Evolutionary conservation across 129 eudicot genomes (phyloP).

Genomic region (Scalesia atractyloides): DNA sequence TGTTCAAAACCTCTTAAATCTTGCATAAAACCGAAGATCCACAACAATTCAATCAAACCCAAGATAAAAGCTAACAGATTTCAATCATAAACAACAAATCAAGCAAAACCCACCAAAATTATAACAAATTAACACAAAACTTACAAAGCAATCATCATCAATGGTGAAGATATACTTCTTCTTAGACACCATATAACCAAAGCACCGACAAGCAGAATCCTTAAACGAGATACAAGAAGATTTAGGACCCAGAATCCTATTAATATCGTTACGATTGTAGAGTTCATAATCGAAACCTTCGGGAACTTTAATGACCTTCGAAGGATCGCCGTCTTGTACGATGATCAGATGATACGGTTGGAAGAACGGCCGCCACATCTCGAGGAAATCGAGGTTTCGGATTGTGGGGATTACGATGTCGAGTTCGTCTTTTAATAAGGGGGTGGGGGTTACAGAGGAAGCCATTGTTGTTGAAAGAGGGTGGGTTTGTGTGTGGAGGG

Average conservation of each 20-base stretch:
- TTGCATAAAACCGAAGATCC: slow-evolving; percentile 4
- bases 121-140: not conserved
- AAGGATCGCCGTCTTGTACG: slow-evolving; percentile 55
- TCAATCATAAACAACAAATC: not conserved
- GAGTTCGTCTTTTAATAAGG: not conserved
- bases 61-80: not conserved
- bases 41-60: not conserved
- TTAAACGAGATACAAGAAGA: slow-evolving; percentile 7
- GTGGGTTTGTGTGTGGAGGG: not conserved
- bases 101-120: not conserved
- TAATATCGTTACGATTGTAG: slow-evolving; percentile 56
- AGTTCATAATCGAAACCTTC: slow-evolving; percentile 60
- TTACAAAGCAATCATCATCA: slow-evolving; percentile 15
- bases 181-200: slow-evolving; percentile 2
- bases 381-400: slow-evolving; percentile 19
- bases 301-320: slow-evolving; percentile 42
- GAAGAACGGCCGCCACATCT: slow-evolving; percentile 56
- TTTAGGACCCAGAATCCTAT: slow-evolving; percentile 52
- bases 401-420: slow-evolving; percentile 7
- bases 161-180: slow-evolving; percentile 8
- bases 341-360: slow-evolving; percentile 50
- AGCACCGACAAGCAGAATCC: slow-evolving; percentile 10
- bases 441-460: not conserved
- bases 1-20: not conserved
- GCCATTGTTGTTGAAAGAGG: slow-evolving; percentile 19